Percentiles rank a stretch among this genome's conserved stretches.
Evolutionary conservation across 805 yeast genomes (phyloP).

Genomic region (Scheffersomyces stipitis): DNA sequence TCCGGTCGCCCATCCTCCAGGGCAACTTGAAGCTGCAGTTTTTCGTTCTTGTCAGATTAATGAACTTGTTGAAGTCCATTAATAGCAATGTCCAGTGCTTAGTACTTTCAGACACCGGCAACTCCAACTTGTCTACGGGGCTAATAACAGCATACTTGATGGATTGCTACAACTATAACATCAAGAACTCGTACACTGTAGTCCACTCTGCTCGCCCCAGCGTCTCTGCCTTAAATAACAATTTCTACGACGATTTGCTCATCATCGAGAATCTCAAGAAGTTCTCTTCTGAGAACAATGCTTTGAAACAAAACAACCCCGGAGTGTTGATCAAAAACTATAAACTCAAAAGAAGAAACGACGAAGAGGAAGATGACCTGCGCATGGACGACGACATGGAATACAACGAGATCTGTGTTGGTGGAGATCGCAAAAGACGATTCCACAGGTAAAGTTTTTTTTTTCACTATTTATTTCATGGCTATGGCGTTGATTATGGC

Average conservation of each 20-base stretch:
- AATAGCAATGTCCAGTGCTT: constrained; percentile 31
- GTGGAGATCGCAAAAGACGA: constrained; percentile 19
- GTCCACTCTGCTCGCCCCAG: constrained; percentile 19
- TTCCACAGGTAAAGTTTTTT: constrained; percentile 6
- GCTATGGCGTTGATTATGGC: no score
- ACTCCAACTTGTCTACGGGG: constrained; percentile 27
- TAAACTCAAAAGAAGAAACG: constrained; percentile 30
- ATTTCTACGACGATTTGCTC: constrained; percentile 39
- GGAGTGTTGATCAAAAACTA: constrained; percentile 27
- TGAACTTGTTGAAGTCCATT: constrained; percentile 33
- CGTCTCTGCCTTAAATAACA: constrained; percentile 23
- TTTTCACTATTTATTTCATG: background rate
- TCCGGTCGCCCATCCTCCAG: constrained; percentile 35
- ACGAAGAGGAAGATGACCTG: constrained; percentile 16
- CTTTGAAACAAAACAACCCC: constrained; percentile 26
- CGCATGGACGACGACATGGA: constrained; percentile 6
- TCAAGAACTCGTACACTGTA: constrained; percentile 26
- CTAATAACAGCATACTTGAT: constrained; percentile 37
- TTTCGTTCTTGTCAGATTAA: constrained; percentile 35
- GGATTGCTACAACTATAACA: constrained; percentile 39
- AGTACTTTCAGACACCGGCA: constrained; percentile 32
- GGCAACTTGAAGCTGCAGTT: constrained; percentile 38
- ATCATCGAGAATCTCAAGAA: constrained; percentile 40
- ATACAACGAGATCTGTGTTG: constrained; percentile 9
- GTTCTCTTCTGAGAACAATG: constrained; percentile 32